Evolutionary conservation across 2,329 filamentous ascomycete species (phyloP).

Genomic region (Lithohypha guttulata): DNA sequence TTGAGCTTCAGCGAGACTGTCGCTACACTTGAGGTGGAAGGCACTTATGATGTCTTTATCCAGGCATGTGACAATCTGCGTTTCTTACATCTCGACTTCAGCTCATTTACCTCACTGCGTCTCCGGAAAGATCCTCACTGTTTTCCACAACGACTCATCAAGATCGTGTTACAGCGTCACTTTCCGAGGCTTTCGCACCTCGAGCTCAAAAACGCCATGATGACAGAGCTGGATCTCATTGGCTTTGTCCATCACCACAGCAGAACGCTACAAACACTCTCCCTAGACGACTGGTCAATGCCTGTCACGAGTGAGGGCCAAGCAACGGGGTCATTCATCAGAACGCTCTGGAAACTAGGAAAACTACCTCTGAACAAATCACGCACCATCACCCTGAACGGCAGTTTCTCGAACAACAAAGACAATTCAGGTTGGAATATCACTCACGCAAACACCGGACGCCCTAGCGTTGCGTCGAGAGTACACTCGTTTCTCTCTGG

Average conservation of each 20-base stretch:
- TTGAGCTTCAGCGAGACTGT: constrained; percentile 10
- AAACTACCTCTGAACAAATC: not conserved
- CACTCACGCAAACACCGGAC: not conserved
- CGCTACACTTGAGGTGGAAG: constrained; percentile 1
- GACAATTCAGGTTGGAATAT: constrained; percentile 1
- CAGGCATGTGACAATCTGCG: not conserved
- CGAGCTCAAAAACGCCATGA: not conserved
- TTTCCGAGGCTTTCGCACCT: not conserved
- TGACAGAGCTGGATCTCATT: constrained; percentile 7
- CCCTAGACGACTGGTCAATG: constrained; percentile 4
- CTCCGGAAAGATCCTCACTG: constrained; percentile 3
- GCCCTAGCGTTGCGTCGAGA: not conserved
- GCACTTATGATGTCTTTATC: constrained; percentile 4
- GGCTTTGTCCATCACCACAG: constrained; percentile 2
- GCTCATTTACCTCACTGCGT: not conserved
- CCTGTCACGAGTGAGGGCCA: not conserved
- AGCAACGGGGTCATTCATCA: constrained; percentile 5
- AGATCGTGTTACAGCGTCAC: not conserved
- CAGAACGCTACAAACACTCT: not conserved
- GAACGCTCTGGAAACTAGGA: constrained; percentile 1
- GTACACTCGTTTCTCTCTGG: not conserved
- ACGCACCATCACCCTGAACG: not conserved
- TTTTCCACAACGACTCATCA: constrained; percentile 5
- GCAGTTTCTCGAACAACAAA: constrained; percentile 1
- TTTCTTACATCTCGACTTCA: constrained; percentile 1